These are phyloP conservation scores for Azolla pinnata DNA, from an alignment of 75 land plant species.

Conservation along the genomic window DNA sequence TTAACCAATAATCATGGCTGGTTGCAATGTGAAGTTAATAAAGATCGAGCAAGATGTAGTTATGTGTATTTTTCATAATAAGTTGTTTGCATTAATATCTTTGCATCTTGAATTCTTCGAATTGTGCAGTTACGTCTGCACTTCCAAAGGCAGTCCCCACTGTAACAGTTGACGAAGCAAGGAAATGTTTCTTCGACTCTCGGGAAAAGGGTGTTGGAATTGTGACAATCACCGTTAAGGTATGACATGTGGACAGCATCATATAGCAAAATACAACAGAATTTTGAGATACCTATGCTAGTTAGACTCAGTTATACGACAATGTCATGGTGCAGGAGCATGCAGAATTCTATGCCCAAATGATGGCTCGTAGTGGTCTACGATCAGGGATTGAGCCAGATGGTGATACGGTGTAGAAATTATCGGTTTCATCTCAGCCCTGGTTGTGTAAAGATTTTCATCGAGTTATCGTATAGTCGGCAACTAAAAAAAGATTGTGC, in stretches of 20 bases:
- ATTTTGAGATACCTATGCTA: too few species aligned
- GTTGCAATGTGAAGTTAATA: too few species aligned
- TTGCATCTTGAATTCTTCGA: constrained; percentile 1
- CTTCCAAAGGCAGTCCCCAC: constrained; percentile 47
- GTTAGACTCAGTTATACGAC: too few species aligned
- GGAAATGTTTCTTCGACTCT: constrained; percentile 34
- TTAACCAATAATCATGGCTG: too few species aligned
- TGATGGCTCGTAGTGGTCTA: constrained; percentile 46
- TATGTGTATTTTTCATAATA: not conserved
- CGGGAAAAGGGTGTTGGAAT: constrained; percentile 31
- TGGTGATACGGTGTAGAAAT: constrained; percentile 15
- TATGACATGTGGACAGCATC: too few species aligned
- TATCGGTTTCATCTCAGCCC: too few species aligned
- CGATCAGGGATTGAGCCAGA: constrained; percentile 46
- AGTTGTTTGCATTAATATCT: not conserved
- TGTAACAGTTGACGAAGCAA: constrained; percentile 35
- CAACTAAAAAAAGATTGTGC: too few species aligned
- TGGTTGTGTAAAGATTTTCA: too few species aligned
- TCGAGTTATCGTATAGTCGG: too few species aligned
- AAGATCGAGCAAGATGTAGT: not conserved
- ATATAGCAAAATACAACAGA: too few species aligned
- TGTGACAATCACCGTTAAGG: constrained; percentile 51
- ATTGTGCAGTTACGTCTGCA: constrained; percentile 29
- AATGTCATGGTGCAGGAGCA: too few species aligned
- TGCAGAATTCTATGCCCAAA: constrained; percentile 54